Percentiles rank a stretch among this genome's conserved stretches.
Conservation (phyloP, 2,329 filamentous ascomycete species). For the Pseudogymnoascus sp. region DNA sequence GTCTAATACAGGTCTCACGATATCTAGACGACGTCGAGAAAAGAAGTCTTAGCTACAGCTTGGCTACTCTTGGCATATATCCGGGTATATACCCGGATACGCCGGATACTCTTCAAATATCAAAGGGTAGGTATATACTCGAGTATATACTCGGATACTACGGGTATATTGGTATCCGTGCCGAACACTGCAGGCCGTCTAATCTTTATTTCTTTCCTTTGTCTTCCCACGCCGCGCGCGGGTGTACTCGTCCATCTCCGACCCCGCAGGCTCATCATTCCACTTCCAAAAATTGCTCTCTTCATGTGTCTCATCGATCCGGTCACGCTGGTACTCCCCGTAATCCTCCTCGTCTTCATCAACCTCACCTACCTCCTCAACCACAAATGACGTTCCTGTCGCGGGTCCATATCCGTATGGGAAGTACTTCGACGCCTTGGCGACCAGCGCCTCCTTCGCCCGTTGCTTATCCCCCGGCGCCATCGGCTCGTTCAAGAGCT, state of each 20-base stretch:
- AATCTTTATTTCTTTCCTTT: too few species aligned
- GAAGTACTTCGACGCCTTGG: slow-evolving; percentile 38
- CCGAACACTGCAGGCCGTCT: neutral
- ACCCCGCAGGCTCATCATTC: slow-evolving; percentile 10
- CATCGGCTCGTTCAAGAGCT: slow-evolving; percentile 16
- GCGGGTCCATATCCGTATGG: slow-evolving; percentile 40
- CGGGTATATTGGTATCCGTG: too few species aligned
- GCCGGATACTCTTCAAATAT: too few species aligned
- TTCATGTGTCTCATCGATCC: slow-evolving; percentile 19
- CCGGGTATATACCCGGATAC: too few species aligned
- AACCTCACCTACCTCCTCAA: slow-evolving; percentile 38
- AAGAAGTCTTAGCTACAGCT: too few species aligned
- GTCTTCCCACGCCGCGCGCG: neutral
- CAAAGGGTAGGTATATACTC: too few species aligned
- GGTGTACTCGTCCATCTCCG: slow-evolving; percentile 4
- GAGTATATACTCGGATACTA: too few species aligned
- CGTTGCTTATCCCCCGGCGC: slow-evolving; percentile 32
- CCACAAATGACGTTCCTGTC: slow-evolving; percentile 35
- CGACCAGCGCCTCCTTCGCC: slow-evolving; percentile 32
- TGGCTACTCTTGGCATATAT: too few species aligned
- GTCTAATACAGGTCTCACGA: too few species aligned
- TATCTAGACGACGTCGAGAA: too few species aligned
- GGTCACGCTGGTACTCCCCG: slow-evolving; percentile 33
- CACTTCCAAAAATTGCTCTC: slow-evolving; percentile 22
- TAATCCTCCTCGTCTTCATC: slow-evolving; percentile 37